These are phyloP conservation scores for Leptographium lundbergii DNA, from an alignment of 2,329 filamentous ascomycete genomes.

Conservation along the genomic window DNA sequence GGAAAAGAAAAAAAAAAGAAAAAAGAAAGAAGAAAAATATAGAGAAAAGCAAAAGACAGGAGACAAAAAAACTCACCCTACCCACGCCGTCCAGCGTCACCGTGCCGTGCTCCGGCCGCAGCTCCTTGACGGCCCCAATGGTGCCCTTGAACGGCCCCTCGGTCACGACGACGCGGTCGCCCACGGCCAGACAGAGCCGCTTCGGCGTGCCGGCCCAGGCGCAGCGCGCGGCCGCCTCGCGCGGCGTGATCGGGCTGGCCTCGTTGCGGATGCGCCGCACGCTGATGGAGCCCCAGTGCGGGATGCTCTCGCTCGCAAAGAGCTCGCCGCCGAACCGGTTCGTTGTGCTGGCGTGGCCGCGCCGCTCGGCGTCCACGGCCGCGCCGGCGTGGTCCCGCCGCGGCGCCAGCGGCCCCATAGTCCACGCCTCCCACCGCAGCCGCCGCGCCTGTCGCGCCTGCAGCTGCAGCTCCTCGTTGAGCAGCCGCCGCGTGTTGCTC, in stretches of 20 bases:
- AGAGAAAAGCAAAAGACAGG: no score
- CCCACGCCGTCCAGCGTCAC: slow-evolving; percentile 51
- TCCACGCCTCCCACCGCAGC: slow-evolving; percentile 62
- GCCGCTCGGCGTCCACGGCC: slow-evolving; percentile 7
- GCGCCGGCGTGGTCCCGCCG: slow-evolving; percentile 42
- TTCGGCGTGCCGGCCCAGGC: slow-evolving; percentile 43
- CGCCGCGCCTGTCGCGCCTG: slow-evolving; percentile 23
- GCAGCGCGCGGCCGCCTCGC: slow-evolving; percentile 28
- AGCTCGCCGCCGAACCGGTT: slow-evolving; percentile 8
- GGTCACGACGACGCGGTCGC: slow-evolving; percentile 73
- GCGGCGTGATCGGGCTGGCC: slow-evolving; percentile 9
- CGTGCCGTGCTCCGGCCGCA: slow-evolving; percentile 42
- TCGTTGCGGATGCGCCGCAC: slow-evolving; percentile 9
- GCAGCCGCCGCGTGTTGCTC: slow-evolving; percentile 15
- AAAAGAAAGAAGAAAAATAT: no score
- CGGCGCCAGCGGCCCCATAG: slow-evolving; percentile 65
- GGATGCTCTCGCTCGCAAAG: slow-evolving; percentile 7
- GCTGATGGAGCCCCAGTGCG: slow-evolving; percentile 12
- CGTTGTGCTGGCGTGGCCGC: slow-evolving; percentile 4
- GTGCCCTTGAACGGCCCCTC: slow-evolving; percentile 70
- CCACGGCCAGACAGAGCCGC: slow-evolving; percentile 48
- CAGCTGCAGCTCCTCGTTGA: slow-evolving; percentile 20
- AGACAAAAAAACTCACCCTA: slow-evolving; percentile 47
- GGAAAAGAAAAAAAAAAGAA: no score
- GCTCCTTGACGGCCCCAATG: slow-evolving; percentile 57